Conservation (phyloP, 805 yeast species). For the Blastobotrys muscicola region DNA sequence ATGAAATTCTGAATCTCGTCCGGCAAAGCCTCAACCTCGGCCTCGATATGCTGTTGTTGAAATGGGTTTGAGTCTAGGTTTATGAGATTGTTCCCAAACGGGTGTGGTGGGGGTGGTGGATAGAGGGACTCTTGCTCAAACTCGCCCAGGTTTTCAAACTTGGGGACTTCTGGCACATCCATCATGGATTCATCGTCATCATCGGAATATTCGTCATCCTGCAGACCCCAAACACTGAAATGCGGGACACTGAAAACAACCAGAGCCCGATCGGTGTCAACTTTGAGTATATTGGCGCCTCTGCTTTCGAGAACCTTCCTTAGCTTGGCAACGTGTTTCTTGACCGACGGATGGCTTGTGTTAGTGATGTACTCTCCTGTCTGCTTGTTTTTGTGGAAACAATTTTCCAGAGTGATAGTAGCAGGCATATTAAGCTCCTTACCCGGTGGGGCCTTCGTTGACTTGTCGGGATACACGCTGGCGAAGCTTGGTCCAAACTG, state of each 20-base stretch:
- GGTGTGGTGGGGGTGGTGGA: too few relatives aligned
- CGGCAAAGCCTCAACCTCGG: too few relatives aligned
- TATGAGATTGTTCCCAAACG: too few relatives aligned
- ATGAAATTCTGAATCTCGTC: too few relatives aligned
- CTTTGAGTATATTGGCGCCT: conserved; percentile 75
- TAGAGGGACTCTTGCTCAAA: too few relatives aligned
- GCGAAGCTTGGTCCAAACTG: conserved; percentile 52
- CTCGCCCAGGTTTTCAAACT: background rate
- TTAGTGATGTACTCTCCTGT: conserved; percentile 58
- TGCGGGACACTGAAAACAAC: conserved; percentile 84
- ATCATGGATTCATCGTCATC: conserved; percentile 43
- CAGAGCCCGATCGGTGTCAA: conserved; percentile 60
- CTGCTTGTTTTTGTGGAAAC: conserved; percentile 61
- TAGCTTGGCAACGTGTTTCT: conserved; percentile 34
- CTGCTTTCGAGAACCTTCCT: conserved; percentile 41
- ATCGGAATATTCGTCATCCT: conserved; percentile 29
- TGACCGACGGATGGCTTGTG: conserved; percentile 53
- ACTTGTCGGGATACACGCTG: conserved; percentile 59
- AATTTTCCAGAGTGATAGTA: conserved; percentile 59
- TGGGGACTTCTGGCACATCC: background rate
- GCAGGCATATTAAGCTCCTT: conserved; percentile 73
- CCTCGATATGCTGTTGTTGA: too few relatives aligned
- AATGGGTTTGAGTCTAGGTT: too few relatives aligned
- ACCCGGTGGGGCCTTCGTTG: conserved; percentile 48
- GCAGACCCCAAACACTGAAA: conserved; percentile 88